Conservation (phyloP, 2,329 filamentous ascomycete genomes). For the Colletotrichum musicola region DNA sequence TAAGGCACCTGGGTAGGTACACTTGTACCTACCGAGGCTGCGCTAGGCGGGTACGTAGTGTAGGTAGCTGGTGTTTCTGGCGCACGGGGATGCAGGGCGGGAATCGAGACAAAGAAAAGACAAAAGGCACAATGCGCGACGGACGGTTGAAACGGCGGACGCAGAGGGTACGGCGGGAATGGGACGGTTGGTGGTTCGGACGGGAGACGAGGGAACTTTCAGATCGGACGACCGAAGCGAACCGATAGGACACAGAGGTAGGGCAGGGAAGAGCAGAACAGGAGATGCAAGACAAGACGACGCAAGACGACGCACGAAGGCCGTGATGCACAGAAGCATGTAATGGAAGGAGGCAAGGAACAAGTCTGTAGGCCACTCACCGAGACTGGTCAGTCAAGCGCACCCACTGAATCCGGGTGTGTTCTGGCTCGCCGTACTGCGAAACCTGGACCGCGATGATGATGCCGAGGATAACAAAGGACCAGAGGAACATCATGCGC, state of each 20-base stretch:
- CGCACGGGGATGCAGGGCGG: constrained; percentile 15
- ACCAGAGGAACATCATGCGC: constrained; percentile 40
- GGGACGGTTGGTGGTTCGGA: constrained; percentile 19
- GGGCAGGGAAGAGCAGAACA: neutral
- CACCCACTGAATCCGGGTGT: constrained; percentile 39
- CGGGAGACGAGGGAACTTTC: neutral
- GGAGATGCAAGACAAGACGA: neutral
- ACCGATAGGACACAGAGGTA: neutral
- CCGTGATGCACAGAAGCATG: neutral
- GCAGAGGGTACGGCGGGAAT: constrained; percentile 16
- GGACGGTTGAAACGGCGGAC: constrained; percentile 27
- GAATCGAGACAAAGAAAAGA: neutral
- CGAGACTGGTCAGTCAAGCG: constrained; percentile 39
- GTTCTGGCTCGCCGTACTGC: constrained; percentile 37
- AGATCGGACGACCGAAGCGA: constrained; percentile 15
- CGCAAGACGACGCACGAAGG: neutral
- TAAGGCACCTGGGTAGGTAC: neutral
- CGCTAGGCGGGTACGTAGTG: no score
- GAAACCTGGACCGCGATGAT: constrained; percentile 42
- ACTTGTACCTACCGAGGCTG: no score
- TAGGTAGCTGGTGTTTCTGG: no score
- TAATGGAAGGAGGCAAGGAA: neutral
- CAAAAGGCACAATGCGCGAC: constrained; percentile 20
- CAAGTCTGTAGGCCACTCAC: constrained; percentile 25
- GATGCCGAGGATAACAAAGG: constrained; percentile 41